Percentiles rank a stretch among this genome's conserved stretches.
Conservation (phyloP, 1,284 basidiomycete genomes). For the Trichosporon inkin region DNA sequence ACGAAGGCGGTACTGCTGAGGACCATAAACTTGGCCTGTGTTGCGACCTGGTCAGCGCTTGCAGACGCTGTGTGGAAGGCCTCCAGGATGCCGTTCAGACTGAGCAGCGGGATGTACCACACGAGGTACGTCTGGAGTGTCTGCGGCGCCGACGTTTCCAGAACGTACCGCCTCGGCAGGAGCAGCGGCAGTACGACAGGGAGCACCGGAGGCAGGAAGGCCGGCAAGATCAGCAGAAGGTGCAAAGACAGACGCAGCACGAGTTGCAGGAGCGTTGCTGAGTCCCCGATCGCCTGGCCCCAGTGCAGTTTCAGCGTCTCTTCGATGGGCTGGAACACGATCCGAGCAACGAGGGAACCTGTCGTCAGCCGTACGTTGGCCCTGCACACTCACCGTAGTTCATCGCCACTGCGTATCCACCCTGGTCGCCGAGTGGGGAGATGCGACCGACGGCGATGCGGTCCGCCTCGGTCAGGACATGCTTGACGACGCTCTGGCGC, state of each 20-base stretch:
- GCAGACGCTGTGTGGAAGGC: constrained; percentile 80
- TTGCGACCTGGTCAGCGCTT: constrained; percentile 31
- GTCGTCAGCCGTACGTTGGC: too few species aligned
- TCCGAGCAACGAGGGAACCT: constrained; percentile 86
- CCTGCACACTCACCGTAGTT: constrained; percentile 93
- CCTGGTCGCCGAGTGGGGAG: constrained; percentile 78
- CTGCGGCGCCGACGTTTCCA: constrained; percentile 64
- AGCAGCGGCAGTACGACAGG: constrained; percentile 64
- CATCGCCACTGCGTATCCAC: constrained; percentile 86
- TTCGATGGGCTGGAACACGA: constrained; percentile 88
- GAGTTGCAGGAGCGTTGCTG: constrained; percentile 52
- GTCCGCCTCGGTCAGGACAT: constrained; percentile 92
- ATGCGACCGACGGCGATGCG: constrained; percentile 79
- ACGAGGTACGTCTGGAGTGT: constrained; percentile 70
- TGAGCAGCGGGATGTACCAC: constrained; percentile 80
- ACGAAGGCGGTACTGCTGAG: constrained; percentile 35
- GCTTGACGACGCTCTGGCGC: constrained; percentile 66
- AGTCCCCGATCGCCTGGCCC: constrained; percentile 56
- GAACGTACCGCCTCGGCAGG: constrained; percentile 65
- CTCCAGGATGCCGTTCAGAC: constrained; percentile 82
- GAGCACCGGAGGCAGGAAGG: constrained; percentile 71
- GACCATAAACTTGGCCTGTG: constrained; percentile 42
- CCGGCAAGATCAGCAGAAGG: constrained; percentile 65
- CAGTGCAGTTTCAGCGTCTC: constrained; percentile 84
- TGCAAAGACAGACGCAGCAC: constrained; percentile 67